Percentiles rank a stretch among this genome's conserved stretches.
Conservation (phyloP, 2,329 filamentous ascomycete genomes). For the Fusarium globosum region DNA sequence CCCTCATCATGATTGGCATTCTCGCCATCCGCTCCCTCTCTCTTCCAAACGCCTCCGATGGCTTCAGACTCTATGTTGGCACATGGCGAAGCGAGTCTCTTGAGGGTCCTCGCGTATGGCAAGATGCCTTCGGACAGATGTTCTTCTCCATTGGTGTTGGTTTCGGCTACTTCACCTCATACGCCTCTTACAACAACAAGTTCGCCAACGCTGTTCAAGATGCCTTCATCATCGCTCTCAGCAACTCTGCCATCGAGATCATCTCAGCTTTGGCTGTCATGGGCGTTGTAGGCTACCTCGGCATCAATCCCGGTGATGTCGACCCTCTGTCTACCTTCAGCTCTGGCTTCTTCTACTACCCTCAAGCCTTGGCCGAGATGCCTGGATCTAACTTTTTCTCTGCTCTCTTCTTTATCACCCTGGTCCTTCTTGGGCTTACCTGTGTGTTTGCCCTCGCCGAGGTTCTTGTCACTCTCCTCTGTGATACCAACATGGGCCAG, state of each 20-base stretch:
- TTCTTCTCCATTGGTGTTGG: slow-evolving; percentile 58
- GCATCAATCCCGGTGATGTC: slow-evolving; percentile 46
- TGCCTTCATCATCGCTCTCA: slow-evolving; percentile 62
- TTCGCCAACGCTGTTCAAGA: slow-evolving; percentile 65
- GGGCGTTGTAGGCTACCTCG: slow-evolving; percentile 61
- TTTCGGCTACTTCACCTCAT: slow-evolving; percentile 66
- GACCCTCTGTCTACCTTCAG: slow-evolving; percentile 58
- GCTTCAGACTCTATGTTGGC: slow-evolving; percentile 56
- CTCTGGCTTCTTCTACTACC: slow-evolving; percentile 65
- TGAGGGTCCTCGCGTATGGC: slow-evolving; percentile 52
- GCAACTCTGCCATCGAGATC: slow-evolving; percentile 65
- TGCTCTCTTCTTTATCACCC: slow-evolving; percentile 63
- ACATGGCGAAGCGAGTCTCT: slow-evolving; percentile 58
- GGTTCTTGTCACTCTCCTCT: slow-evolving; percentile 52
- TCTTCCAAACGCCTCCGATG: slow-evolving; percentile 61
- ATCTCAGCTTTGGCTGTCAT: slow-evolving; percentile 57
- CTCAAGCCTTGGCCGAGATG: slow-evolving; percentile 64
- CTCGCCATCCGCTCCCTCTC: slow-evolving; percentile 62
- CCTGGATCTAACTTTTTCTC: slow-evolving; percentile 66
- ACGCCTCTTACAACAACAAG: slow-evolving; percentile 65
- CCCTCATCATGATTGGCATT: slow-evolving; percentile 63
- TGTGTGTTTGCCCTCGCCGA: slow-evolving; percentile 43
- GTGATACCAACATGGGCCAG: slow-evolving; percentile 49
- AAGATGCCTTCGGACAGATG: slow-evolving; percentile 63
- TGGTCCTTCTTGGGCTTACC: slow-evolving; percentile 64